phyloP scores from a whole-genome alignment of 208 protist species.

The Trypanosoma lewisi region DNA sequence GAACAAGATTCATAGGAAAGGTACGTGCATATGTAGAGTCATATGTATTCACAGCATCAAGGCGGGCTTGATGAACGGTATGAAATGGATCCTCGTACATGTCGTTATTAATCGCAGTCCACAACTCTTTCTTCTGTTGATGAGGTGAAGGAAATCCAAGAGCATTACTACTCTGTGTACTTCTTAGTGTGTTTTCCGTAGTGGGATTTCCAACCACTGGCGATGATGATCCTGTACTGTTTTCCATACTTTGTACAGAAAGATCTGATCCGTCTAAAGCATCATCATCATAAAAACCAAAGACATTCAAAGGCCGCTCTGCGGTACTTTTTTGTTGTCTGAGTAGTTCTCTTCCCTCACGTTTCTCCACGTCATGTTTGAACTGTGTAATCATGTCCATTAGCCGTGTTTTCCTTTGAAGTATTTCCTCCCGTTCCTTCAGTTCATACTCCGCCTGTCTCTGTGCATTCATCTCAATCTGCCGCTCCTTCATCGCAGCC shows the following conservation, averaged over 20 bases:
- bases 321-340: slow-evolving; percentile 4
- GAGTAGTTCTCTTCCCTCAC: slow-evolving; percentile 72
- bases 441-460: slow-evolving; percentile 73
- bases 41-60: slow-evolving; percentile 72
- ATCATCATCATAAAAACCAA: slow-evolving; percentile 72
- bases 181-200: too few relatives aligned
- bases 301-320: slow-evolving; percentile 39
- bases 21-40: slow-evolving; percentile 60
- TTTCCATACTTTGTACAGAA: neutral
- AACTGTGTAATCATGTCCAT: slow-evolving; percentile 70
- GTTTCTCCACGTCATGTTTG: slow-evolving; percentile 61
- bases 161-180: neutral
- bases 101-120: slow-evolving; percentile 55
- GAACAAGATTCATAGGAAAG: slow-evolving; percentile 46
- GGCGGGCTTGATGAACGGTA: slow-evolving; percentile 81
- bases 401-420: slow-evolving; percentile 48
- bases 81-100: slow-evolving; percentile 74
- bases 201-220: neutral
- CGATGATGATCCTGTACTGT: neutral
- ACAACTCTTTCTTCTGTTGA: slow-evolving; percentile 45
- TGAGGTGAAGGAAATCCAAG: neutral
- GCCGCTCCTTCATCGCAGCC: slow-evolving; percentile 39
- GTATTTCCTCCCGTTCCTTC: slow-evolving; percentile 56
- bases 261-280: slow-evolving; percentile 15
- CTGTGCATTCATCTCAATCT: slow-evolving; percentile 52